phyloP scores from a whole-genome alignment of 371 early-diverging fungal genomes.

The Chytridium lagenaria region DNA sequence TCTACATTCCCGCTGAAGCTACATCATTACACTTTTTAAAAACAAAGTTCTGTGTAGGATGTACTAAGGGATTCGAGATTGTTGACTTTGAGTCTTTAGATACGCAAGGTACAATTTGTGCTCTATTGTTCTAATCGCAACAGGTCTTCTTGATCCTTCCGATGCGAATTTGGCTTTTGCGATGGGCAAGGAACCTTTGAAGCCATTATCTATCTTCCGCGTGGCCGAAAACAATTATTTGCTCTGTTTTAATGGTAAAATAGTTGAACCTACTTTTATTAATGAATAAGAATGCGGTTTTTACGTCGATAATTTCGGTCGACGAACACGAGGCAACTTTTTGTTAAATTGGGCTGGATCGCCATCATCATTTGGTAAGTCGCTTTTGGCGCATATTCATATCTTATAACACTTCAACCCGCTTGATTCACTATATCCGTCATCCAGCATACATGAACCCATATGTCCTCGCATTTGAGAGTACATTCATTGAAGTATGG shows the following conservation, averaged over 20 bases:
- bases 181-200: constrained; percentile 62
- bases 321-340: constrained; percentile 73
- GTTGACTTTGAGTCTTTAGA: constrained; percentile 83
- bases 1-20: constrained; percentile 88
- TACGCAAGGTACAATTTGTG: constrained; percentile 61
- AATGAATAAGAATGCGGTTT: constrained; percentile 76
- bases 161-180: constrained; percentile 85
- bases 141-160: constrained; percentile 74
- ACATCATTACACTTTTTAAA: constrained; percentile 80
- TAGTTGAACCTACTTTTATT: background rate
- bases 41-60: constrained; percentile 84
- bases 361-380: constrained; percentile 52
- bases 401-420: too few relatives aligned
- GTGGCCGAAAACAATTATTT: constrained; percentile 77
- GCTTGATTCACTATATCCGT: too few relatives aligned
- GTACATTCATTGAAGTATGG: constrained; percentile 88
- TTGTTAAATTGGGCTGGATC: constrained; percentile 67
- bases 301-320: constrained; percentile 86
- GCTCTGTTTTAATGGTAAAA: constrained; percentile 84
- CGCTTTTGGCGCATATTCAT: background rate
- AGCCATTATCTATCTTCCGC: constrained; percentile 84
- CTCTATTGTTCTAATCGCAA: background rate
- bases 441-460: constrained; percentile 77
- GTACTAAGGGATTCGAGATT: constrained; percentile 90
- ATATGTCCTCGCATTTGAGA: constrained; percentile 87